Base-by-base conservation (phyloP, 179 eudicot genomes). In the Amaranthus tricolor region DNA sequence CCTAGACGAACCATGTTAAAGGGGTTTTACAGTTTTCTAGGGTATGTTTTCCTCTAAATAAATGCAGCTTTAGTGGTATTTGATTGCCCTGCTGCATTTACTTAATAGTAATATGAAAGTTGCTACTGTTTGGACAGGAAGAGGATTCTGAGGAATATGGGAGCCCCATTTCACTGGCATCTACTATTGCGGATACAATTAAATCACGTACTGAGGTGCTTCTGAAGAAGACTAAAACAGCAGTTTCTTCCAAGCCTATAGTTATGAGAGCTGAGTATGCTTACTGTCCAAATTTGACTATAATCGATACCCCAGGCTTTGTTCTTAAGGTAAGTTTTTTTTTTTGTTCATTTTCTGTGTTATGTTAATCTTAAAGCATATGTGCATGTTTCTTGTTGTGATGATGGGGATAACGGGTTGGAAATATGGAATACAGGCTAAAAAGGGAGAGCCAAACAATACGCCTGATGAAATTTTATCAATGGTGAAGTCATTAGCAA, bases 191-290 rank as follows among this genome's bases (percentile, higher is more conserved):
- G 3, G 99, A 96, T 76, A 85, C 85, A 24, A 93, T 96, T 62
- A 96, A 91, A 81, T 82, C 88, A 40, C 91, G 99, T 12, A 96
- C 99, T 8, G 98, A 93, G 60, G 85, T 87, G 70, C 88, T 93
- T 65, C 66, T 96, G 75, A 88, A 84, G 84, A 87, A 80, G 81
- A 85, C 92, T 21, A 86, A 76, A 76, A 66, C 90, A 63, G 94
- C 98, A 57, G 99, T 96, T 65, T 93, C 99, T 68, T 71, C 99
- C 45, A 89, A 88, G 88, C 97, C 99, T 5, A 93, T 96, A 78
- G 92, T 96, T 49, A 91, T 96, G 94, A 84, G 99, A 88, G 98
- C 96, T 72, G 99, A 96, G 85, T 96, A 93, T 82, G 98, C 99
- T 44, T 90, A 91, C 68, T 93, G 97, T 75, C 99, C 99, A 45